Conservation (phyloP, 2,329 filamentous ascomycete species). For the Trichoderma pleuroti region DNA sequence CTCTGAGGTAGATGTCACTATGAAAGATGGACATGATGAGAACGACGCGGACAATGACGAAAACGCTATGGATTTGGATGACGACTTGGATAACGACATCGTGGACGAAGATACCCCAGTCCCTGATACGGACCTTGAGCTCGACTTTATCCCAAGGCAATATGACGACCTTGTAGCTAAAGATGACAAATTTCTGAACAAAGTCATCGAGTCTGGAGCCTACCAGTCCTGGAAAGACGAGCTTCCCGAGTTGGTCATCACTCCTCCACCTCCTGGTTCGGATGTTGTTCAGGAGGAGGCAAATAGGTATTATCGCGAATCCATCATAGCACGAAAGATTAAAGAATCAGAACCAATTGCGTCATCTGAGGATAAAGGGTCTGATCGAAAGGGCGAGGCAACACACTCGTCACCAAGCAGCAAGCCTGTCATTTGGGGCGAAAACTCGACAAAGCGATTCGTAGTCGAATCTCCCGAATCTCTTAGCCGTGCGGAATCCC, state of each 20-base stretch:
- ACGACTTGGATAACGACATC: neutral
- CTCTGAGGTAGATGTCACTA: neutral
- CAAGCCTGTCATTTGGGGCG: conserved; percentile 62
- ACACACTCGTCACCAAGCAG: conserved; percentile 40
- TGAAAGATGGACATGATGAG: neutral
- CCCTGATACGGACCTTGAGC: neutral
- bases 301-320: neutral
- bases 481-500: conserved; percentile 31
- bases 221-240: neutral
- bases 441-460: conserved; percentile 62
- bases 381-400: conserved; percentile 42
- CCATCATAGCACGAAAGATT: neutral
- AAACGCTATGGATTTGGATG: too few species aligned
- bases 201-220: conserved; percentile 1
- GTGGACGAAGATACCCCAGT: neutral
- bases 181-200: neutral
- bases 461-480: conserved; percentile 56
- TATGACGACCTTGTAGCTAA: neutral
- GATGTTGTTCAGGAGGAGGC: neutral
- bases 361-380: conserved; percentile 35
- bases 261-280: too few species aligned
- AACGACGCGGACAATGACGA: neutral
- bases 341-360: conserved; percentile 12
- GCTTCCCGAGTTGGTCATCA: too few species aligned
- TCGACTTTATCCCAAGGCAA: neutral